Evolutionary conservation across 2,329 filamentous ascomycete species (phyloP).

Genomic region (Talaromyces sp.): DNA sequence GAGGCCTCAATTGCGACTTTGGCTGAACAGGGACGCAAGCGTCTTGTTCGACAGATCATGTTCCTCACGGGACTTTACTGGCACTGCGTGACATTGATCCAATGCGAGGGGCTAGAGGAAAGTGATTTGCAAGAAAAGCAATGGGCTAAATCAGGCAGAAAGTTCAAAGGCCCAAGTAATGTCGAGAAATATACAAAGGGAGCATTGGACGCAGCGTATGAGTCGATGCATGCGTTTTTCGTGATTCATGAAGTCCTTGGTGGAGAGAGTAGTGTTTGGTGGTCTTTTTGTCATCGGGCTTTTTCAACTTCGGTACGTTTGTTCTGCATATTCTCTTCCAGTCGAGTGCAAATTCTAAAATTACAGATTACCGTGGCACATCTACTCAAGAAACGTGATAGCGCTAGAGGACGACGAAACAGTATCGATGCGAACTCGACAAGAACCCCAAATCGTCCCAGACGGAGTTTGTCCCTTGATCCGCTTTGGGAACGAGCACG

Average conservation of each 20-base stretch:
- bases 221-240: slow-evolving; percentile 18
- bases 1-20: slow-evolving; percentile 5
- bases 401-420: not conserved
- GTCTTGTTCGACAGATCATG: slow-evolving; percentile 17
- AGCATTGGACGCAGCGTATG: slow-evolving; percentile 13
- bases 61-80: slow-evolving; percentile 17
- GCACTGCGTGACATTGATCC: slow-evolving; percentile 17
- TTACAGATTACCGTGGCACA: slow-evolving; percentile 14
- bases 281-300: slow-evolving; percentile 18
- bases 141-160: not conserved
- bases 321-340: not conserved
- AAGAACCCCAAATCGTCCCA: not conserved
- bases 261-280: slow-evolving; percentile 17
- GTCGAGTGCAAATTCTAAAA: not conserved
- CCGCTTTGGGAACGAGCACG: slow-evolving; percentile 14
- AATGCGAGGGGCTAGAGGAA: slow-evolving; percentile 16
- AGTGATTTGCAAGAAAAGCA: slow-evolving; percentile 4
- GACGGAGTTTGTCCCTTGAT: slow-evolving; percentile 3
- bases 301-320: slow-evolving; percentile 16
- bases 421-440: not conserved
- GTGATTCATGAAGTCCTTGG: slow-evolving; percentile 14
- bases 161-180: not conserved
- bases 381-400: slow-evolving; percentile 11
- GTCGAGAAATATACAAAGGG: slow-evolving; percentile 12
- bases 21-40: slow-evolving; percentile 11